Conservation (phyloP, 208 protist genomes). For the Acanthamoeba rhysodes region DNA sequence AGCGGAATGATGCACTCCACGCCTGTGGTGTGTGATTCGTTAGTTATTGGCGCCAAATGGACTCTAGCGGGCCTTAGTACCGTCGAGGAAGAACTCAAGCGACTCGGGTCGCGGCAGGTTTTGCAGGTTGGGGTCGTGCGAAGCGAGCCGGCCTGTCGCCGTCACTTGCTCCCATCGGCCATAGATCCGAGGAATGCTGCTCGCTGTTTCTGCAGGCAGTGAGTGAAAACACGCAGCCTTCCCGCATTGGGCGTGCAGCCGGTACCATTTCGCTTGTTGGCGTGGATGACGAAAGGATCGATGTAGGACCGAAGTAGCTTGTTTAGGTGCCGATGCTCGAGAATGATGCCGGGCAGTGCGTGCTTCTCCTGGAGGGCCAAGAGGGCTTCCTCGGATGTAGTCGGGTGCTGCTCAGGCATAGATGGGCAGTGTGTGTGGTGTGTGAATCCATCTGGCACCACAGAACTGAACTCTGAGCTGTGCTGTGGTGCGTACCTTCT, state of each 20-base stretch:
- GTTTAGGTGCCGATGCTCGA: slow-evolving; percentile 67
- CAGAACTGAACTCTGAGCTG: neutral
- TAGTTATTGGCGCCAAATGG: neutral
- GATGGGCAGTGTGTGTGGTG: neutral
- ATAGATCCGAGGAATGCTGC: neutral
- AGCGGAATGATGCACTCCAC: neutral
- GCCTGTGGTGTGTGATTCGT: neutral
- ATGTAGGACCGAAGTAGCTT: slow-evolving; percentile 57
- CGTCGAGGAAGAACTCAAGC: slow-evolving; percentile 52
- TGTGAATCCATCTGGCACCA: neutral
- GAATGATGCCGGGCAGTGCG: slow-evolving; percentile 59
- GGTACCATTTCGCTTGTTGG: neutral
- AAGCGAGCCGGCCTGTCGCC: slow-evolving; percentile 64
- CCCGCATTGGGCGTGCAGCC: neutral
- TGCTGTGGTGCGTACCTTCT: neutral
- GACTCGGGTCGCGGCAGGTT: slow-evolving; percentile 57
- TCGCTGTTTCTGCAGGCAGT: neutral
- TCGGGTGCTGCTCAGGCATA: neutral
- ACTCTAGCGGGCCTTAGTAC: neutral
- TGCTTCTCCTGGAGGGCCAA: slow-evolving; percentile 24
- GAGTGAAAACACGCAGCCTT: neutral
- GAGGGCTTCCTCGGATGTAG: slow-evolving; percentile 52
- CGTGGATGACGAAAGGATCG: slow-evolving; percentile 44
- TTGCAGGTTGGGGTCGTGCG: slow-evolving; percentile 67
- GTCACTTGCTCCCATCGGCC: slow-evolving; percentile 24